These are phyloP conservation scores for Leccinum incarnatum DNA, from an alignment of 768 basidiomycete species.

Conservation along the genomic window DNA sequence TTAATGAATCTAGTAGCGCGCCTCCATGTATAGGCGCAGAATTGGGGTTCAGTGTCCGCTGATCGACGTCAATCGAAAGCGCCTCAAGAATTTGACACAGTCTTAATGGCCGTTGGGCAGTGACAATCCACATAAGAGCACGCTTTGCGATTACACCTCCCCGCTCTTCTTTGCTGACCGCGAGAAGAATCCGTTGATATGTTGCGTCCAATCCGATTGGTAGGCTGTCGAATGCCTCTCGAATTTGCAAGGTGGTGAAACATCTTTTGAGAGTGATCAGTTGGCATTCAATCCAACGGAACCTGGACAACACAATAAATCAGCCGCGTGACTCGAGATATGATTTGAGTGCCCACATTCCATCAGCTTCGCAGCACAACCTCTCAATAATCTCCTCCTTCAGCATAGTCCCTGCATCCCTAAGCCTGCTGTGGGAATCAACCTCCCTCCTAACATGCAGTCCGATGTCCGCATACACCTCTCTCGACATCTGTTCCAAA, in stretches of 20 bases:
- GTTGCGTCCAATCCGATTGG: background rate
- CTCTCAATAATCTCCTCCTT: no score
- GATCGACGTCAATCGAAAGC: background rate
- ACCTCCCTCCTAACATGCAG: no score
- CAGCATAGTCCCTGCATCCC: no score
- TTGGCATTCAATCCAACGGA: background rate
- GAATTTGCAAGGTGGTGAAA: background rate
- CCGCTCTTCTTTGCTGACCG: background rate
- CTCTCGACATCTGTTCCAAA: no score
- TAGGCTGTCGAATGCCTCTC: background rate
- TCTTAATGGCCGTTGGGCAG: fast-evolving
- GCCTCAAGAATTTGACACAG: background rate
- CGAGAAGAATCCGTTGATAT: background rate
- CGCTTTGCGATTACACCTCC: background rate
- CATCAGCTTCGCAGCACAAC: no score
- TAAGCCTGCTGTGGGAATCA: no score
- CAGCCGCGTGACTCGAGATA: background rate
- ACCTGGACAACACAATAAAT: background rate
- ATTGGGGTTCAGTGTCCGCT: background rate
- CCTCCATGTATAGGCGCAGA: background rate
- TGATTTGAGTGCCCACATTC: no score
- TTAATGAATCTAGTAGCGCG: background rate
- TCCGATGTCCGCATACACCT: no score
- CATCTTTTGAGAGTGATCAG: background rate
- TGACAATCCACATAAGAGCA: background rate